Base-by-base conservation (phyloP, 306 rosid genomes). In the Rosa chinensis region DNA sequence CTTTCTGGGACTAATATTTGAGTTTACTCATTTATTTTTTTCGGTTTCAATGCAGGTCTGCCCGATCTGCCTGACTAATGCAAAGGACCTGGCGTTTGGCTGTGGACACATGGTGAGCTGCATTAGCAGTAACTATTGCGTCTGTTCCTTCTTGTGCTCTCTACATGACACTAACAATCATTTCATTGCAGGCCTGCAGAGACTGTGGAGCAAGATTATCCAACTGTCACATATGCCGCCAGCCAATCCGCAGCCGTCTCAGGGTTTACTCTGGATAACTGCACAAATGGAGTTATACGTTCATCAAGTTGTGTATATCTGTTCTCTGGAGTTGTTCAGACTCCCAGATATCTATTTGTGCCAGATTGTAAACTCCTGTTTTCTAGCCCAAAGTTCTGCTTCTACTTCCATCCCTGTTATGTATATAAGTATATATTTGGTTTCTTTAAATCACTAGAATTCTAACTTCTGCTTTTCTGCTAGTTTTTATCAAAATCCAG, bases 31-130 rank as follows among this genome's bases (percentile, higher is more conserved):
- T 73, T 58, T 58, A 70, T 44, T 67, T 45, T 81, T 17, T 78
- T 63, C 75, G 61, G 78, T 79, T 76, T 16, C 39, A 69, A 42
- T 76, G 83, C 72, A 94, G 97, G 90, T 10, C 10, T 94, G 99
- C 74, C 92, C 99, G 66, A 81, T 94, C 85, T 94, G 99, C 80
- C 78, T 94, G 72, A 89, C 97, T 59, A 88, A 91, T 74, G 82
- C 68, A 49, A 94, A 53, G 80, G 97, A 94, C 74, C 73, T 88
- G 83, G 99, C 99, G 6, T 94, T 94, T 76, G 88, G 86, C 44
- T 94, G 97, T 78, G 97, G 97, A 14, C 99, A 94, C 89, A 83
- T 90, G 99, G 97, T 94, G 81, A 86, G 92, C 72, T 73, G 48
- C 78, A 44, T n/a, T 69, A 48, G 67, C 37, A n/a, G 43, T 61